Percentiles rank a stretch among this genome's conserved stretches.
Evolutionary conservation across 2,329 filamentous ascomycete genomes (phyloP).

Genomic region (Parascedosporium putredinis): DNA sequence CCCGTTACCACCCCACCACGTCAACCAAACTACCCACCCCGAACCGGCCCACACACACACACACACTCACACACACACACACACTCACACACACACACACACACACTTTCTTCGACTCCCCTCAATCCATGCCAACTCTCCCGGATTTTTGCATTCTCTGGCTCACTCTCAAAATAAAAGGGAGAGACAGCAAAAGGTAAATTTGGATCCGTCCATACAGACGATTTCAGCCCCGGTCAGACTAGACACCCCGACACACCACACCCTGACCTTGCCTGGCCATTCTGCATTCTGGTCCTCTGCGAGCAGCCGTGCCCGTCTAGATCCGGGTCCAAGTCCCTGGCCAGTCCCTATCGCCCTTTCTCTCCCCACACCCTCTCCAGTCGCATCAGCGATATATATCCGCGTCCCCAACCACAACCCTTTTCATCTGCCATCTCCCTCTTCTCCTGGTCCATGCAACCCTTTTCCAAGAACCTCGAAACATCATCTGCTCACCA

Average conservation of each 20-base stretch:
- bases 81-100: too few relatives aligned
- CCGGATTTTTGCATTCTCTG: not conserved
- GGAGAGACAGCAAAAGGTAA: not conserved
- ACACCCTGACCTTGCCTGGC: too few relatives aligned
- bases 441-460: not conserved
- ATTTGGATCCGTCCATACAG: not conserved
- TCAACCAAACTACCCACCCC: too few relatives aligned
- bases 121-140: not conserved
- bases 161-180: not conserved
- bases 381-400: not conserved
- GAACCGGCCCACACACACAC: not conserved
- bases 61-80: too few relatives aligned
- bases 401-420: not conserved
- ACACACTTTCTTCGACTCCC: not conserved
- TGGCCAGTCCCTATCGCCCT: not conserved
- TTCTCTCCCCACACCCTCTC: not conserved
- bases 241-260: too few relatives aligned
- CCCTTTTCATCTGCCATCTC: not conserved
- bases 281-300: too few relatives aligned
- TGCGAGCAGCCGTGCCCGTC: not conserved
- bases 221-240: too few relatives aligned
- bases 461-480: not conserved
- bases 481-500: too few relatives aligned
- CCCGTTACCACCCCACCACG: too few relatives aligned
- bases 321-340: not conserved